These are phyloP conservation scores for Arthrobotrys musiformis DNA, from an alignment of 2,329 filamentous ascomycete species.

Conservation along the genomic window DNA sequence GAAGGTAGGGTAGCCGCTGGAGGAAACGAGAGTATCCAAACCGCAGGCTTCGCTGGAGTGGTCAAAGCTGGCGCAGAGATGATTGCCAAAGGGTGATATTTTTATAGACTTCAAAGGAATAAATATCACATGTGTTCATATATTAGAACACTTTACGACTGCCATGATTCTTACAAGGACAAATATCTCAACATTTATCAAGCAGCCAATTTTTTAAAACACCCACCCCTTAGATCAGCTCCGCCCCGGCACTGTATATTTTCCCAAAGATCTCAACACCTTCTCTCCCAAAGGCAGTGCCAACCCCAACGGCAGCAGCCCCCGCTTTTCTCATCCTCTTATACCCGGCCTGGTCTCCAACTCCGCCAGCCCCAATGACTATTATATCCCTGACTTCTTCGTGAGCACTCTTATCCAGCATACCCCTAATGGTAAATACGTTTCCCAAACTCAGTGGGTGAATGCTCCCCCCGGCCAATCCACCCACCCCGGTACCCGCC, in stretches of 20 bases:
- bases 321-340: conserved; percentile 74
- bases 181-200: background rate
- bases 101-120: background rate
- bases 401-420: conserved; percentile 67
- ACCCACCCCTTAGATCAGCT: background rate
- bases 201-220: background rate
- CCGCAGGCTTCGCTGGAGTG: conserved; percentile 89
- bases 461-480: conserved; percentile 76
- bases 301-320: conserved; percentile 74
- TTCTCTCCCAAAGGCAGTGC: conserved; percentile 71
- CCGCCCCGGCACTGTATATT: conserved; percentile 36
- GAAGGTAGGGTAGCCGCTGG: conserved; percentile 91
- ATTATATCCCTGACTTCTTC: conserved; percentile 67
- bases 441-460: conserved; percentile 81
- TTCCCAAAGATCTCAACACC: conserved; percentile 57
- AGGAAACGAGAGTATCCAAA: conserved; percentile 87
- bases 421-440: conserved; percentile 72
- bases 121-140: background rate
- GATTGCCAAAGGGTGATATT: conserved; percentile 35
- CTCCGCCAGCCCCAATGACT: conserved; percentile 79
- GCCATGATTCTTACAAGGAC: background rate
- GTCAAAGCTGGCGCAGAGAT: conserved; percentile 64
- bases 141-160: background rate
- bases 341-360: conserved; percentile 72
- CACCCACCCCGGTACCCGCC: conserved; percentile 71